phyloP scores from a whole-genome alignment of 192 early-diverging fungal genomes.

The Coemansia sp. region DNA sequence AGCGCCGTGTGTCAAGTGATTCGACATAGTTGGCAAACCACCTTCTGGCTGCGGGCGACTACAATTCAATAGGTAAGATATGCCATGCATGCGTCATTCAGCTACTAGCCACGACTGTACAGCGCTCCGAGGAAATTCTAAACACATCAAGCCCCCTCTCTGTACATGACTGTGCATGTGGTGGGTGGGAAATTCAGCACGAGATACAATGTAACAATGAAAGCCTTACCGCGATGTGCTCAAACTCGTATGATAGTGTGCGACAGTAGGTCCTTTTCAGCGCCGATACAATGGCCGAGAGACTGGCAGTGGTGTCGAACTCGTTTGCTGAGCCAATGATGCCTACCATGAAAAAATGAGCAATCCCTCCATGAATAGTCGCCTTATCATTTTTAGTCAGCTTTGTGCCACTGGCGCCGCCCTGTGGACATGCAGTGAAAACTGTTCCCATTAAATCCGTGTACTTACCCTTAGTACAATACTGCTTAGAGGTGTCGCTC shows the following conservation, averaged over 20 bases:
- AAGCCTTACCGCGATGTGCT: slow-evolving; percentile 64
- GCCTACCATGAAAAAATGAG: slow-evolving; percentile 8
- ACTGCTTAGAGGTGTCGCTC: slow-evolving; percentile 52
- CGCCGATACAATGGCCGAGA: slow-evolving; percentile 20
- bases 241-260: slow-evolving; percentile 89
- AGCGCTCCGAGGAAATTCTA: no score
- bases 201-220: not conserved
- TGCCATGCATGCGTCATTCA: no score
- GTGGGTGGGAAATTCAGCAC: not conserved
- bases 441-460: not conserved
- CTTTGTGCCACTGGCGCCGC: no score
- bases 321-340: slow-evolving; percentile 20
- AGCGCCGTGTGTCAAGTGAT: slow-evolving; percentile 15
- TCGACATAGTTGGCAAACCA: slow-evolving; percentile 86
- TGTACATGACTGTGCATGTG: no score
- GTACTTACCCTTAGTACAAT: slow-evolving; percentile 26
- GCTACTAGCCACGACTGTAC: no score
- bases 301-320: slow-evolving; percentile 7
- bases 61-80: slow-evolving; percentile 2
- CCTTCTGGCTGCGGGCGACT: slow-evolving; percentile 63
- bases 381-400: not conserved
- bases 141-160: no score
- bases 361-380: not conserved
- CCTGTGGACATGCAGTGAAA: not conserved
- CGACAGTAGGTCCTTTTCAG: slow-evolving; percentile 68